Percentiles rank a stretch among this genome's conserved stretches.
phyloP scores from a whole-genome alignment of 495 filamentous ascomycete species.

The Aspergillus bridgeri region DNA sequence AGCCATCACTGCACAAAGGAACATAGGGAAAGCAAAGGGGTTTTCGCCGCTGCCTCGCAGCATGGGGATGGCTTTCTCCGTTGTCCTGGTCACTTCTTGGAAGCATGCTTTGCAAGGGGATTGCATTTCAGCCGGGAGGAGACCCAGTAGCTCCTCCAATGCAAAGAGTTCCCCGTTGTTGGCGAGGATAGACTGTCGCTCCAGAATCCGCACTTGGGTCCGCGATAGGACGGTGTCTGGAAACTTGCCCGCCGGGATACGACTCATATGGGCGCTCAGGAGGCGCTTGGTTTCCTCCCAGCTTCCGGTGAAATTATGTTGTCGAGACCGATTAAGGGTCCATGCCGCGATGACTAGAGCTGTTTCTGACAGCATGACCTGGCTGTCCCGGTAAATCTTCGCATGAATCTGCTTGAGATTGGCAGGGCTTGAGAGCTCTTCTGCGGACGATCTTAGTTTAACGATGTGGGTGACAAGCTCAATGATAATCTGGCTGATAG shows the following conservation, averaged over 20 bases:
- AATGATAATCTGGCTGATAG: conserved; percentile 40
- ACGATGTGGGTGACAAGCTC: conserved; percentile 43
- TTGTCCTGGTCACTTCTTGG: conserved; percentile 17
- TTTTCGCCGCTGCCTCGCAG: conserved; percentile 16
- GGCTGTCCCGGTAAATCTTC: conserved; percentile 43
- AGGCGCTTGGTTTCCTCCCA: conserved; percentile 36
- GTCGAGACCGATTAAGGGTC: conserved; percentile 34
- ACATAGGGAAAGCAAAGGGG: conserved; percentile 27
- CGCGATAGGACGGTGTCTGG: conserved; percentile 27
- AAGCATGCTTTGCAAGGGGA: conserved; percentile 23
- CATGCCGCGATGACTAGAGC: conserved; percentile 41
- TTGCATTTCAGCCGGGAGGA: conserved; percentile 34
- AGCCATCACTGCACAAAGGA: conserved; percentile 24
- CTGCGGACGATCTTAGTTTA: conserved; percentile 28
- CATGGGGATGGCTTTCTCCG: conserved; percentile 19
- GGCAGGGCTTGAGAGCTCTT: conserved; percentile 24
- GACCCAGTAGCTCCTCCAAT: conserved; percentile 28
- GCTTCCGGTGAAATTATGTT: conserved; percentile 23
- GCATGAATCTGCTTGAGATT: conserved; percentile 42
- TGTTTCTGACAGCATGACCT: conserved; percentile 37
- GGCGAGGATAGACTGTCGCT: conserved; percentile 33
- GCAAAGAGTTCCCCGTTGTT: conserved; percentile 39
- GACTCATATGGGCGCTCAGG: conserved; percentile 29
- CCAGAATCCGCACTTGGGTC: conserved; percentile 35
- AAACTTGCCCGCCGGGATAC: conserved; percentile 32